Evolutionary conservation across 352 stramenopile genomes (phyloP).

Genomic region (Globisporangium sylvaticum): DNA sequence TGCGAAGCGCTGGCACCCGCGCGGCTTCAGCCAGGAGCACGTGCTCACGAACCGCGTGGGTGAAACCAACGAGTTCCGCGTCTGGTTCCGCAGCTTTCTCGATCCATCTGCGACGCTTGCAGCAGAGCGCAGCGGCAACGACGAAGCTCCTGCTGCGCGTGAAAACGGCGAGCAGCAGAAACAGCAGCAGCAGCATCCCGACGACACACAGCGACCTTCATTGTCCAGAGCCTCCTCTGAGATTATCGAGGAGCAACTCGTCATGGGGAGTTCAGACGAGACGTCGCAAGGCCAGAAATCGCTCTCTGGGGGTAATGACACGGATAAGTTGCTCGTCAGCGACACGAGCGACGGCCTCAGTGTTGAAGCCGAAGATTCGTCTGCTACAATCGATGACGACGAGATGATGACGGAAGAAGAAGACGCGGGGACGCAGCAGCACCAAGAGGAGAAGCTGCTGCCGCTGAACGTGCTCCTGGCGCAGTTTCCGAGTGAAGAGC

Average conservation of each 20-base stretch:
- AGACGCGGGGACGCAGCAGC: background rate
- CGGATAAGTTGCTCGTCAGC: background rate
- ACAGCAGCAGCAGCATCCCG: background rate
- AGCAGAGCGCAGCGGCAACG: background rate
- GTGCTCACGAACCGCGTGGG: slow-evolving; percentile 22
- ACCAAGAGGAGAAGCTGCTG: background rate
- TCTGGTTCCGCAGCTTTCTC: slow-evolving; percentile 14
- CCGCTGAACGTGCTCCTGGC: slow-evolving; percentile 26
- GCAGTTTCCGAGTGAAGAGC: slow-evolving; percentile 20
- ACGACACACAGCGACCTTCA: background rate
- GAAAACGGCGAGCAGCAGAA: background rate
- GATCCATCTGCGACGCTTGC: background rate
- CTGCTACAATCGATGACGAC: background rate
- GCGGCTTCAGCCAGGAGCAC: slow-evolving; percentile 31
- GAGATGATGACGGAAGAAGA: background rate
- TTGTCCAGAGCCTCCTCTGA: background rate
- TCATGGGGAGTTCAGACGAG: background rate
- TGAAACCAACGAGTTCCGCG: slow-evolving; percentile 12
- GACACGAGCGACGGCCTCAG: background rate
- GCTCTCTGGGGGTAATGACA: background rate
- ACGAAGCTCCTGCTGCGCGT: background rate
- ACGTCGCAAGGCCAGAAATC: background rate
- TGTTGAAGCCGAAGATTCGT: background rate
- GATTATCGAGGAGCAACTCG: slow-evolving; percentile 1
- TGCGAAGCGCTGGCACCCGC: slow-evolving; percentile 34